Evolutionary conservation across 108 stramenopile genomes (phyloP).

Genomic region (Fistulifera pelliculosa): DNA sequence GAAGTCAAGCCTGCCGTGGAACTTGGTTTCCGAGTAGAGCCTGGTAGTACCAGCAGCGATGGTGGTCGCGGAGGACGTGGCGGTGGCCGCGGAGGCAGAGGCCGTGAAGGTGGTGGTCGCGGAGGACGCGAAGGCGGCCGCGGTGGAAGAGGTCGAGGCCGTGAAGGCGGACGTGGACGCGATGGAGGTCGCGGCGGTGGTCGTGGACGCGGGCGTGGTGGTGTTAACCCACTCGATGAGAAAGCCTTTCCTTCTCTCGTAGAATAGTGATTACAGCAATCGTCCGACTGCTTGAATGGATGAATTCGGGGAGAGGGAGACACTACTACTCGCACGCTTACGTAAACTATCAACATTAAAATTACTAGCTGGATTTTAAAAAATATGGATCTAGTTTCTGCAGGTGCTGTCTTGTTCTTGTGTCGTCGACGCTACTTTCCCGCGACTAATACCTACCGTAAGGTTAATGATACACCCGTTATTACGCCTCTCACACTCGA

Average conservation of each 20-base stretch:
- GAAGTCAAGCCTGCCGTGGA: conserved; percentile 56
- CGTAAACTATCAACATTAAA: too few relatives aligned
- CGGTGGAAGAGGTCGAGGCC: conserved; percentile 21
- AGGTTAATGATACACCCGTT: too few relatives aligned
- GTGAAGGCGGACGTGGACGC: conserved; percentile 13
- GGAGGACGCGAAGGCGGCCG: conserved; percentile 32
- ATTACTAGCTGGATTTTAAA: too few relatives aligned
- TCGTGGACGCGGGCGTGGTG: conserved; percentile 20
- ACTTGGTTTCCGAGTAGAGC: conserved; percentile 62
- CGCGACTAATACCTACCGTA: too few relatives aligned
- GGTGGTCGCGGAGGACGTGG: conserved; percentile 41
- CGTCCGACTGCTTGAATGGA: too few relatives aligned
- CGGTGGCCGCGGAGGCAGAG: conserved; percentile 25
- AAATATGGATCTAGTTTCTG: too few relatives aligned
- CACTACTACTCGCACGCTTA: too few relatives aligned
- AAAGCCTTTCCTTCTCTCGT: conserved; percentile 60
- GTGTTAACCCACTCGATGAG: conserved; percentile 49
- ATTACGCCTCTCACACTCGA: too few relatives aligned
- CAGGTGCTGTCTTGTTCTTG: too few relatives aligned
- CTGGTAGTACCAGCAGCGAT: conserved; percentile 32
- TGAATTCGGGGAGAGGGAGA: too few relatives aligned
- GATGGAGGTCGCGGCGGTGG: conserved; percentile 24
- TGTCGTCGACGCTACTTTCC: too few relatives aligned
- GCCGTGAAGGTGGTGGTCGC: conserved; percentile 25
- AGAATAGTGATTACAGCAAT: not conserved